Evolutionary conservation across 1,284 basidiomycete genomes (phyloP), one percentile per base, ranked within the genome.

Genomic region (Heliocybe sulcata): DNA sequence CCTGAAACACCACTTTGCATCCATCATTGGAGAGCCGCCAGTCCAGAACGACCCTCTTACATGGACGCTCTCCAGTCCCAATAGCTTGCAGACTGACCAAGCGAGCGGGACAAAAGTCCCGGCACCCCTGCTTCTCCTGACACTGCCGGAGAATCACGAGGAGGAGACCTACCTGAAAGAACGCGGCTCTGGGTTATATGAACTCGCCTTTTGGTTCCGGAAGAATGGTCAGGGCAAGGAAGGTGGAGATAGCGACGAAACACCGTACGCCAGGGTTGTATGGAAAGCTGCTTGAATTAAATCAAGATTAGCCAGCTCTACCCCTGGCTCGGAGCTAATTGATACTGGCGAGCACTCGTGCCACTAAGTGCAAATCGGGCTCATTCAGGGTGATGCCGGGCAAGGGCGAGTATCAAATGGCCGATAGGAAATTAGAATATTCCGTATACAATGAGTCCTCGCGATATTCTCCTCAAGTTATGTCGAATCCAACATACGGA

Each of bases 141-240:
- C 62, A 20, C 57, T 62, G 4, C 70, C 79, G 1, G 48, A 55
- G 10, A 63, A 67, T 25, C 67, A 65, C 0, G 71, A 69, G 9
- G 76, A 81, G 56, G 49, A 52, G 12, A 55, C 47, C 4, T 74
- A 76, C 56, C 55, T 81, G 8, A 56, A 55, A 19, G 56, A 56
- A n/a, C 61, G 61, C 16, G 72, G 66, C 1, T 60, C 67, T 4
- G 76, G 75, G 1, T 73, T 82, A 4, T 76, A 72, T 54, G 81
- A 83, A 59, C 69, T 84, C 2, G 79, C 67, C 1, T 75, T 83
- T 59, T 68, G 58, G 51, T 74, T 81, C 1, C 61, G 61, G 8
- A 60, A 56, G 25, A 51, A 58, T 59, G 45, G 23, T 57, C 9
- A 57, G 35, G n/a, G 56, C 55, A 19, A 51, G 47, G 22, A 53